phyloP scores from a whole-genome alignment of 2,329 filamentous ascomycete genomes.

The Magnaporthiopsis rhizophila region DNA sequence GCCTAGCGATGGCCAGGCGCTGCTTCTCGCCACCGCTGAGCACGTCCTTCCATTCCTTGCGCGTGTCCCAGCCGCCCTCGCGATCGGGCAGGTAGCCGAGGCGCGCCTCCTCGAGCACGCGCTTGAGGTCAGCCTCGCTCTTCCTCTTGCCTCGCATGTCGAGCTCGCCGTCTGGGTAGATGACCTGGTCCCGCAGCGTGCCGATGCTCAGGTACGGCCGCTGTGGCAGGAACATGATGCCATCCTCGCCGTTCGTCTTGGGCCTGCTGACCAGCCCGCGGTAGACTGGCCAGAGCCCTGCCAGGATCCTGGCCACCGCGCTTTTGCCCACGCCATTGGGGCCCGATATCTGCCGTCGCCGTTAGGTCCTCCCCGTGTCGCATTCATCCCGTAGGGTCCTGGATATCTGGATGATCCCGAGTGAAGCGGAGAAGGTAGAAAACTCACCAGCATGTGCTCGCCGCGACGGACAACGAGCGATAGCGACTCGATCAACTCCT shows the following conservation, averaged over 20 bases:
- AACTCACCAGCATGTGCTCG: constrained; percentile 69
- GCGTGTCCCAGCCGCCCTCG: constrained; percentile 92
- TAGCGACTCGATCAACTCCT: constrained; percentile 81
- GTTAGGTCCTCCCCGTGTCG: constrained; percentile 5
- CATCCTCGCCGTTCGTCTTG: constrained; percentile 70
- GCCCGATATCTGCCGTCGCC: constrained; percentile 60
- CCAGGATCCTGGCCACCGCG: constrained; percentile 77
- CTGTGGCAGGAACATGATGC: constrained; percentile 98
- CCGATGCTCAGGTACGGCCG: constrained; percentile 87
- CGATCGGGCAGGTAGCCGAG: constrained; percentile 85
- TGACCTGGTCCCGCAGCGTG: constrained; percentile 91
- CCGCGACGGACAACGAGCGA: constrained; percentile 84
- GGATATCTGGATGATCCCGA: neutral
- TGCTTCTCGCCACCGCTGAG: constrained; percentile 98
- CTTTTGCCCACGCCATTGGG: constrained; percentile 93
- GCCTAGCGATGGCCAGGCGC: constrained; percentile 78
- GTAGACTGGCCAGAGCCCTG: constrained; percentile 93
- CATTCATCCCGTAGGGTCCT: too few species aligned
- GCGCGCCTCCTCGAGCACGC: constrained; percentile 71
- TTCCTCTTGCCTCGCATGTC: constrained; percentile 83
- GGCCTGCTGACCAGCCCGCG: constrained; percentile 85
- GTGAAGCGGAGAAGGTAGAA: neutral
- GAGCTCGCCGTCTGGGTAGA: constrained; percentile 89
- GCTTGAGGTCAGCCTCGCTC: constrained; percentile 69
- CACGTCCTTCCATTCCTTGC: constrained; percentile 98